phyloP scores from a whole-genome alignment of 2,329 filamentous ascomycete species.

The Tolypocladium pustulatum region DNA sequence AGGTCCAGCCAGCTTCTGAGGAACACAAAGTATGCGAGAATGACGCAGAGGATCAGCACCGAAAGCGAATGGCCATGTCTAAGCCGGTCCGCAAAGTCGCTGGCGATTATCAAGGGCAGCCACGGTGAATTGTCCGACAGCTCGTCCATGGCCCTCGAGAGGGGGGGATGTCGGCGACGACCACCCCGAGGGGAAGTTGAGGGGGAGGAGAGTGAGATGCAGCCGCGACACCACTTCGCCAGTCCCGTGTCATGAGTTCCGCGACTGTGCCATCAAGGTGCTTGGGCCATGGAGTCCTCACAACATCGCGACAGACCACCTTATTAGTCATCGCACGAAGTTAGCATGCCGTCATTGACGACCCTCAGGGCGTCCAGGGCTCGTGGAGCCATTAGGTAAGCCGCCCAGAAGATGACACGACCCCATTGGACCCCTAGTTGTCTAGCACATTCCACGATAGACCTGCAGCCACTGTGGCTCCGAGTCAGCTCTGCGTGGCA shows the following conservation, averaged over 20 bases:
- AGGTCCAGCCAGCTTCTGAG: slow-evolving; percentile 12
- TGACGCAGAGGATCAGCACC: background rate
- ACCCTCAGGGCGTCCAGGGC: background rate
- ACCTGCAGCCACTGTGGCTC: background rate
- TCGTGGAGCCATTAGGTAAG: background rate
- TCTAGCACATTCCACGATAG: slow-evolving; percentile 7
- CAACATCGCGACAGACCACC: background rate
- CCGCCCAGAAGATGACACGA: background rate
- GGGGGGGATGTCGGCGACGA: background rate
- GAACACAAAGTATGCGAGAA: slow-evolving; percentile 9
- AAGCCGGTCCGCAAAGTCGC: slow-evolving; percentile 11
- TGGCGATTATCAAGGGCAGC: slow-evolving; percentile 7
- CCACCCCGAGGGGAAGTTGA: background rate
- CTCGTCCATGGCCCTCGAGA: slow-evolving; percentile 14
- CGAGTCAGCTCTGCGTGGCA: background rate
- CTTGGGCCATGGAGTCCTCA: background rate
- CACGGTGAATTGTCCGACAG: slow-evolving; percentile 14
- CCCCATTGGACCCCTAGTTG: background rate
- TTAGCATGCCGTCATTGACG: background rate
- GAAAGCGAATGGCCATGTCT: background rate
- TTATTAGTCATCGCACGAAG: background rate
- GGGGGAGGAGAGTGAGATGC: slow-evolving; percentile 2
- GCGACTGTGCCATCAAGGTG: slow-evolving; percentile 18
- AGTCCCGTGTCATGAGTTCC: background rate
- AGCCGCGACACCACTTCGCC: background rate